phyloP scores from a whole-genome alignment of 306 rosid genomes.

The Fagus sylvatica region DNA sequence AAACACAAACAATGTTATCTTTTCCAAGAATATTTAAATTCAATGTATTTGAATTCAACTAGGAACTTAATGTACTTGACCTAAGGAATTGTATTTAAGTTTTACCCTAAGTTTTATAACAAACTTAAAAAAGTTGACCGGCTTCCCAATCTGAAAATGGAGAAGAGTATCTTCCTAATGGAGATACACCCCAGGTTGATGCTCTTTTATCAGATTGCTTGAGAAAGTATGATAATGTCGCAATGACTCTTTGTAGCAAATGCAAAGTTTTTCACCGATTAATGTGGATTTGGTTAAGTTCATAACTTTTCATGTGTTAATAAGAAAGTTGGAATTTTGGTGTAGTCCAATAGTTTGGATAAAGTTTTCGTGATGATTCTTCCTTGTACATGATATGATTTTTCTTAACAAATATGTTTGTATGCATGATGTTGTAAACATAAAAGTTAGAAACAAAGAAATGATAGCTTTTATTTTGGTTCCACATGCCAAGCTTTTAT shows the following conservation, averaged over 20 bases:
- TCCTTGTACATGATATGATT: not conserved
- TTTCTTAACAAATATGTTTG: not conserved
- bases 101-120: not conserved
- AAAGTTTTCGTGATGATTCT: not conserved
- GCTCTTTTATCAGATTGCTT: not conserved
- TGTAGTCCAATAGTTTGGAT: not conserved
- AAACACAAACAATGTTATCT: too few species aligned
- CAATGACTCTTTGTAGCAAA: not conserved
- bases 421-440: not conserved
- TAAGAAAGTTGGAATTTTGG: not conserved
- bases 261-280: not conserved
- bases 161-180: not conserved
- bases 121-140: not conserved
- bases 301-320: not conserved
- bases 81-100: too few species aligned
- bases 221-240: not conserved
- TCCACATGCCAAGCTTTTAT: not conserved
- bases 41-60: too few species aligned
- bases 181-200: not conserved
- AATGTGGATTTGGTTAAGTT: not conserved
- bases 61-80: too few species aligned
- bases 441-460: not conserved
- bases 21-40: too few species aligned
- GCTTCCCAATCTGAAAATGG: not conserved
- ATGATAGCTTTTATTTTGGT: not conserved